Evolutionary conservation across 2,329 filamentous ascomycete genomes (phyloP), one percentile per base, ranked within the genome.

Genomic region (Phaeosphaeria sp.): DNA sequence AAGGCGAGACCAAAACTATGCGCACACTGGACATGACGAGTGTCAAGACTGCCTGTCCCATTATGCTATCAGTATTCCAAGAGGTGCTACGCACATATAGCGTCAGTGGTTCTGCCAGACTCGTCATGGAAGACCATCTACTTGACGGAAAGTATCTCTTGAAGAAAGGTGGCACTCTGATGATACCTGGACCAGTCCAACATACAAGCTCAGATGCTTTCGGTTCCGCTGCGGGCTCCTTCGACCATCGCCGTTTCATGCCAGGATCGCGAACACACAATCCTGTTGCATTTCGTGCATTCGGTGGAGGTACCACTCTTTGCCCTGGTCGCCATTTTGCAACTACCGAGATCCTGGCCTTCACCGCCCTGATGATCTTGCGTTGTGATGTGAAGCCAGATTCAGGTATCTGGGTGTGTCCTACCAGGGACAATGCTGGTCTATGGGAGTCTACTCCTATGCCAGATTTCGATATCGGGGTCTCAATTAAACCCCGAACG

Each of bases 21-120:
- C 30, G 30, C 3, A 36, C 30, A 41, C 51, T 73, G 33, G 71
- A 75, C 52, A 70, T 79, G n/a, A 68, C 68, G 1, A 63, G 53
- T 6, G 54, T 79, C 3, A 75, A 76, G 48, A 63, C 68, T 9
- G 64, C 53, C 4, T 80, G 76, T 57, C 74, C 77, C 1, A 63
- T 79, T 3, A 58, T 82, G 3, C 53, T 73, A 1, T 80, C 78
- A 15, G 71, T 71, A 1, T 78, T 74, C 47, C 72, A 80, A 52
- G 79, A 81, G 63, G 68, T 72, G 5, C 72, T 81, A 15, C 77
- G 79, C 6, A 57, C 68, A 42, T 59, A 67, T 22, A 69, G 68
- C 3, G 72, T 74, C 46, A 75, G 69, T 0, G 66, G 66, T 21
- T 77, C 73, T n/a, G 48, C 61, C 13, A 64, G 77, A 0, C 39